These are phyloP conservation scores for Xanthoconium stramineum DNA, from an alignment of 768 basidiomycete species.

Conservation along the genomic window DNA sequence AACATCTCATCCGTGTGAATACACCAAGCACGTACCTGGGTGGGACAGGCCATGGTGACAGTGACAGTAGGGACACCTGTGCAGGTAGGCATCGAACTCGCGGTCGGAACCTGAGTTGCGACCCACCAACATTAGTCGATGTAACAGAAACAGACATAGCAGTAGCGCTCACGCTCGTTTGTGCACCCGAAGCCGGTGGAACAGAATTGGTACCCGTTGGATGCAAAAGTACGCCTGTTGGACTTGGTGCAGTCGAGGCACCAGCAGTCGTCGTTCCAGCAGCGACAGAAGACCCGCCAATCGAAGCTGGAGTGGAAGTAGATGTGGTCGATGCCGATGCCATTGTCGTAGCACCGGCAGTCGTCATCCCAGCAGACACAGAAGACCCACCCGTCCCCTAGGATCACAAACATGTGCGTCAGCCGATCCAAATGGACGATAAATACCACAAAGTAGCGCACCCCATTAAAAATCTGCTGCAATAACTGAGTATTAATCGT, in stretches of 20 bases:
- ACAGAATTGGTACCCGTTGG: neutral
- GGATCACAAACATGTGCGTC: neutral
- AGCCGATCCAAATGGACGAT: neutral
- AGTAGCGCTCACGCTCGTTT: neutral
- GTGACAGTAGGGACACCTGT: conserved; percentile 1
- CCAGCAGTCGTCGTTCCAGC: neutral
- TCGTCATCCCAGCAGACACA: too few relatives aligned
- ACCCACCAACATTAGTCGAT: neutral
- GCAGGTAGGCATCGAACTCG: conserved; percentile 3
- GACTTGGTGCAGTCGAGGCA: neutral
- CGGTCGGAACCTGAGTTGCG: neutral
- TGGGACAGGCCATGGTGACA: conserved; percentile 15
- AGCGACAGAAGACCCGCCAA: neutral
- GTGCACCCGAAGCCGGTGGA: neutral
- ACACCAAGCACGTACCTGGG: conserved; percentile 8
- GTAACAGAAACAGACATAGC: neutral
- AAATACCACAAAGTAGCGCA: neutral
- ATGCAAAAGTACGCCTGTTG: conserved; percentile 1
- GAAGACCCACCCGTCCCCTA: neutral
- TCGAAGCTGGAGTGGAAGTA: neutral
- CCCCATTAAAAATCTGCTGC: conserved; percentile 16
- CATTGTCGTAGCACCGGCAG: neutral
- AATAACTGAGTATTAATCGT: conserved; percentile 20
- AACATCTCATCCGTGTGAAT: neutral
- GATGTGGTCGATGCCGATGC: neutral